Conservation (phyloP, 441 rosid species). For the Pelargonium citronellum region DNA sequence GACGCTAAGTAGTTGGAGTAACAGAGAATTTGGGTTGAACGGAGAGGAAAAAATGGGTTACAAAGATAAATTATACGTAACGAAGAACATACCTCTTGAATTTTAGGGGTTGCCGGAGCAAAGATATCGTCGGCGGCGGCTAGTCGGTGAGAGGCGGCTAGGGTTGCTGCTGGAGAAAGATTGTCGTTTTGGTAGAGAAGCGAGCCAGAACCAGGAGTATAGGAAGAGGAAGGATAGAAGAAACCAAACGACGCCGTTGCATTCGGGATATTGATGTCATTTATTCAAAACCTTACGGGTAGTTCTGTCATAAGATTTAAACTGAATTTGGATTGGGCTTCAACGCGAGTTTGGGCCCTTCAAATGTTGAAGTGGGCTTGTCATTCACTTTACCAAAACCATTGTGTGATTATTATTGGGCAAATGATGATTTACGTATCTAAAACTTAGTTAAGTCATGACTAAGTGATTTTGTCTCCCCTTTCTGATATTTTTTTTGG, state of each 20-base stretch:
- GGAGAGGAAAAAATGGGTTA: background rate
- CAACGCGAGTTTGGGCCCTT: no score
- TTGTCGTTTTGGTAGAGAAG: background rate
- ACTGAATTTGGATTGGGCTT: no score
- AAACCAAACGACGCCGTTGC: background rate
- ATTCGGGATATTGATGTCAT: background rate
- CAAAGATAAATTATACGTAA: background rate
- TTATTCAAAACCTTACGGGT: background rate
- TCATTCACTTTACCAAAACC: no score
- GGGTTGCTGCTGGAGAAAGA: background rate
- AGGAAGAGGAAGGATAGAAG: background rate
- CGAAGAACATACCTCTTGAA: background rate
- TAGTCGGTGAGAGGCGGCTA: background rate
- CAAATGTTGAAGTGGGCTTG: no score
- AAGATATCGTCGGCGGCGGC: background rate
- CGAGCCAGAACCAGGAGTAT: background rate
- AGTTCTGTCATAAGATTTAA: background rate
- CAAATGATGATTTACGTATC: no score
- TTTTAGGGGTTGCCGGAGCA: background rate
- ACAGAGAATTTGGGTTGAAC: no score
- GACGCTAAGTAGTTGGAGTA: background rate
- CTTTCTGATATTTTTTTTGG: no score
- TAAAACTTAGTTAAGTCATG: no score
- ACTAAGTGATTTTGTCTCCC: no score
- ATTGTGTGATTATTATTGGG: no score